Percentiles rank a stretch among this genome's conserved stretches.
Conservation (phyloP, 2,329 filamentous ascomycete species). For the Verticillium longisporum region DNA sequence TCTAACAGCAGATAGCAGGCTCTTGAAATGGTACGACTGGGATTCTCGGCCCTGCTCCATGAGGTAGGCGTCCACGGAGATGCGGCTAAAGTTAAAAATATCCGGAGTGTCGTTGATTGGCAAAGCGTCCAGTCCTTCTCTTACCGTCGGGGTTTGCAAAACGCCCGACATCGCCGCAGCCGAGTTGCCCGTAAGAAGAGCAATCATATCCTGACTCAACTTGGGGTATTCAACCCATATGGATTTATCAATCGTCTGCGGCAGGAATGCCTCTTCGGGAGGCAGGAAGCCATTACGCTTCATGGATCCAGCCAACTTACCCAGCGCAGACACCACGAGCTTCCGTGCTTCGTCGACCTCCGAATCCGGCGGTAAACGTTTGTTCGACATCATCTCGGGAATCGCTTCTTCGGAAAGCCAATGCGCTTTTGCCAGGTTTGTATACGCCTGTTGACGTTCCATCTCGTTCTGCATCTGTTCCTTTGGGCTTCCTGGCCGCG, state of each 20-base stretch:
- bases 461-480: conserved; percentile 46
- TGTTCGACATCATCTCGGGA: conserved; percentile 39
- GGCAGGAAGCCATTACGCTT: conserved; percentile 75
- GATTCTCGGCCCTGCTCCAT: conserved; percentile 66
- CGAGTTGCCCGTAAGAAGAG: conserved; percentile 60
- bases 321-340: conserved; percentile 56
- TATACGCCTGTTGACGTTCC: conserved; percentile 67
- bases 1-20: conserved; percentile 69
- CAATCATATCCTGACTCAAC: conserved; percentile 64
- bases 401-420: conserved; percentile 64
- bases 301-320: conserved; percentile 75
- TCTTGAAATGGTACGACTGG: conserved; percentile 63
- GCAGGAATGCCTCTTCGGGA: conserved; percentile 60
- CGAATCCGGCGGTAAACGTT: conserved; percentile 31
- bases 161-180: conserved; percentile 40
- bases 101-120: conserved; percentile 69
- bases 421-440: conserved; percentile 77
- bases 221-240: conserved; percentile 77
- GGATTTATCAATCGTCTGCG: conserved; percentile 70
- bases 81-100: conserved; percentile 72
- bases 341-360: conserved; percentile 48
- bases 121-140: conserved; percentile 59
- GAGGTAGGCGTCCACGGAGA: conserved; percentile 67
- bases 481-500: conserved; percentile 48
- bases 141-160: conserved; percentile 37